Base-by-base conservation (phyloP, 352 stramenopile species). In the Thalassiosira ordinaria region DNA sequence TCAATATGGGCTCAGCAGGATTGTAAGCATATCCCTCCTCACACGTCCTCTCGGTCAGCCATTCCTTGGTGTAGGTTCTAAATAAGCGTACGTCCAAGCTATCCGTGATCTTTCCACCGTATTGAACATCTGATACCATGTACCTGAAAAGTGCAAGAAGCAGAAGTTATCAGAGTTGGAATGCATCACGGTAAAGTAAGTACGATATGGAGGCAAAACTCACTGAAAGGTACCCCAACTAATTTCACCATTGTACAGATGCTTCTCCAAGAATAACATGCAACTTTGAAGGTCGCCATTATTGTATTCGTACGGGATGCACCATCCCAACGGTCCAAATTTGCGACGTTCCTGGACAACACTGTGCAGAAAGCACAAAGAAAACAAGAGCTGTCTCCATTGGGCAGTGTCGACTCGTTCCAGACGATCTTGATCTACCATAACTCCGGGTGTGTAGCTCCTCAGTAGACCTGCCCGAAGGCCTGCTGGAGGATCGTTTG, bases 251-350 rank as follows among this genome's bases (percentile, higher is more conserved):
- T 98, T 98, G 92, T 99, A 99, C 57, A 99, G 72, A 76, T 99
- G 97, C 77, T 98, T 99, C 86, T 99, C 97, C 62, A 99, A 91
- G 87, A 99, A 99, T 29, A 98, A 96, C 27, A 98, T 98, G 72
- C 96, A 99, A 6, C 97, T 97, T 16, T 96, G 97, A 31, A 99
- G 86, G 62, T 99, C 97, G 35, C 97, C 96, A 64, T 98, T 98
- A 89, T 98, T 99, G 91, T 98, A 99, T 84, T 99, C 97, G 90
- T 99, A 99, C 22, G 97, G 97, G 53, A 99, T 98, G 31, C 96
- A 96, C 97, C 97, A 99, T 16, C 97, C 97, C 4, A 99, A 89
- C 2, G 97, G 95, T 0, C 97, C 97, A 81, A 99, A 99, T 86
- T 99, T 99, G 64, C 98, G 97, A 53, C 97, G 96, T 86, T 99